Conservation (phyloP, 148 eudicot genomes). For the Nyssa sinensis region DNA sequence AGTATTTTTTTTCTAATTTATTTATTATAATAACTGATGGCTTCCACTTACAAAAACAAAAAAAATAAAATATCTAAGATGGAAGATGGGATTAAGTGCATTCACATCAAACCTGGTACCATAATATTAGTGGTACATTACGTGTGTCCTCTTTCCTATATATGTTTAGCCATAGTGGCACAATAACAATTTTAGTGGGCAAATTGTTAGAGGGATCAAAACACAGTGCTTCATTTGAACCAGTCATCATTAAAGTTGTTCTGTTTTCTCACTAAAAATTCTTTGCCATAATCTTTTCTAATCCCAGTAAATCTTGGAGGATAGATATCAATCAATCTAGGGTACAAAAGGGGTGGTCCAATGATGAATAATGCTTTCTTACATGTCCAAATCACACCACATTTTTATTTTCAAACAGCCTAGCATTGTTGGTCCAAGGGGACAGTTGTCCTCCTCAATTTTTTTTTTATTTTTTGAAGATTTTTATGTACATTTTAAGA, state of each 20-base stretch:
- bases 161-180: not conserved
- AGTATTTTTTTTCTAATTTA: no score
- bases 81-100: not conserved
- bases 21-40: no score
- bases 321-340: not conserved
- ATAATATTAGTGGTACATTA: not conserved
- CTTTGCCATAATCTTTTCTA: not conserved
- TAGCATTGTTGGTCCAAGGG: no score
- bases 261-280: not conserved
- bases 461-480: no score
- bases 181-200: not conserved
- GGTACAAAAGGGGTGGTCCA: not conserved
- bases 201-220: not conserved
- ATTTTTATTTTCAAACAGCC: no score
- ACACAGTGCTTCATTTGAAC: not conserved
- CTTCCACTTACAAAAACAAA: no score
- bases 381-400: not conserved
- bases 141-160: not conserved
- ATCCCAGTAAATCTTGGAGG: not conserved
- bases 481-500: no score
- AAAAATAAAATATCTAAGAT: no score
- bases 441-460: no score
- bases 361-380: not conserved
- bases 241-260: not conserved
- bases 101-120: not conserved